phyloP scores from a whole-genome alignment of 768 basidiomycete genomes.

The Calocera viscosa region DNA sequence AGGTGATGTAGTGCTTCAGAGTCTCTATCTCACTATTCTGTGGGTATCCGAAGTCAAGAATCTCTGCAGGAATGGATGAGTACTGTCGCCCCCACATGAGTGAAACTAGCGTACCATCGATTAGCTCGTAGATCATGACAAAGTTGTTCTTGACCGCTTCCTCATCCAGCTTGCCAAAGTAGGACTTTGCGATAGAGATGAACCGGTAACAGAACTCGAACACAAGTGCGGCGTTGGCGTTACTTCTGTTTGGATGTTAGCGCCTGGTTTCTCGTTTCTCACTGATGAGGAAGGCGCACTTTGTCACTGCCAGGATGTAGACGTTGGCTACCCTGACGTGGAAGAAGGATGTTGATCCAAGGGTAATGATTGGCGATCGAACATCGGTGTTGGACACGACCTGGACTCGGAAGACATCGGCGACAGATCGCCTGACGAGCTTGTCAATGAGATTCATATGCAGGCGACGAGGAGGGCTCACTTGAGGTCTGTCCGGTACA shows the following conservation, averaged over 20 bases:
- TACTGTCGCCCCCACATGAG: background rate
- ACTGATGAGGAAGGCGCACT: slow-evolving; percentile 40
- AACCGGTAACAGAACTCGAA: slow-evolving; percentile 98
- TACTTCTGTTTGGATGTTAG: slow-evolving; percentile 44
- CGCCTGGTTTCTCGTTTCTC: background rate
- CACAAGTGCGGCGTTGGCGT: slow-evolving; percentile 92
- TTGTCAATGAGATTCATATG: background rate
- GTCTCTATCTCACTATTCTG: slow-evolving; percentile 99
- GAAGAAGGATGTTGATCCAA: slow-evolving; percentile 98
- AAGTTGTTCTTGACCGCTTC: slow-evolving; percentile 99
- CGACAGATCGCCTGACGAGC: slow-evolving; percentile 69
- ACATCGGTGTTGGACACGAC: slow-evolving; percentile 97
- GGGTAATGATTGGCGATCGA: slow-evolving; percentile 89
- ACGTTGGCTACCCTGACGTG: slow-evolving; percentile 93
- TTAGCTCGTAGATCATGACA: slow-evolving; percentile 92
- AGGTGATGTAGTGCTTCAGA: slow-evolving; percentile 94
- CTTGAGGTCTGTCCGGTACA: slow-evolving; percentile 97
- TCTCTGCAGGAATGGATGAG: slow-evolving; percentile 43
- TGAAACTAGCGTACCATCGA: slow-evolving; percentile 57
- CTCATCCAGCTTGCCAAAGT: slow-evolving; percentile 98
- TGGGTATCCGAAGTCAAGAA: slow-evolving; percentile 97
- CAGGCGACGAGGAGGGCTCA: slow-evolving; percentile 30
- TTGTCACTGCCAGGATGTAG: slow-evolving; percentile 90
- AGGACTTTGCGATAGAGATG: slow-evolving; percentile 84
- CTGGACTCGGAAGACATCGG: slow-evolving; percentile 97